Base-by-base conservation (phyloP, 2,329 filamentous ascomycete species). In the Ciborinia camelliae region DNA sequence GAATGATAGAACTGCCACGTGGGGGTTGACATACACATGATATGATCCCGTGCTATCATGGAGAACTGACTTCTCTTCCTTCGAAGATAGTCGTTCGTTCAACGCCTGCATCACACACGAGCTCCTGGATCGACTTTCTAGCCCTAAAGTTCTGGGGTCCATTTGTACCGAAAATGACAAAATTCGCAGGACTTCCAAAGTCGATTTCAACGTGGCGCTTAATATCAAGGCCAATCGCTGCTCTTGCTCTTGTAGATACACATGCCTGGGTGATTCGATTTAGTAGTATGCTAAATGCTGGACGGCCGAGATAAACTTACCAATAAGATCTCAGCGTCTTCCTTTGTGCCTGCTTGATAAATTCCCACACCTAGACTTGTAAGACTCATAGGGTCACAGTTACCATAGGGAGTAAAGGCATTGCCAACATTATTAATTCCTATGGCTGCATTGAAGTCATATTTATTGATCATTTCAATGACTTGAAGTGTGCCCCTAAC, bases 391-490 rank as follows among this genome's bases (percentile, higher is more conserved):
- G 88, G 88, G 76, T 91, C 89, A 47, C 83, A 86, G 23, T 79
- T 85, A 0, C 88, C 89, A 71, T 87, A 84, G 0, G 89, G 89
- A 8, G 89, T 91, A 70, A 91, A 91, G 0, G 88, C 87, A 72
- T 91, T 91, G 23, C 88, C 88, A 18, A 91, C 84, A 71, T 91
- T 91, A 71, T 91, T 91, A 45, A 90, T 81, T 2, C 86, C 83
- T 6, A 91, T 80, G 18, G 85, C 85, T 26, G 81, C 86, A 65
- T 86, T 80, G 4, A 91, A 73, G 0, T 79, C 80, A 66, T 86
- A 81, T 28, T 83, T 77, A 47, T 81, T 78, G 66, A 90, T 87
- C 76, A 91, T 78, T 4, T 83, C 77, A 0, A 83, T 80, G 1
- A 90, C 77, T 51, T 85, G 81, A 20, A 91, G 76, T 0, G 88